Evolutionary conservation across 345 rosid genomes (phyloP).

Genomic region (Euclidium syriacum): DNA sequence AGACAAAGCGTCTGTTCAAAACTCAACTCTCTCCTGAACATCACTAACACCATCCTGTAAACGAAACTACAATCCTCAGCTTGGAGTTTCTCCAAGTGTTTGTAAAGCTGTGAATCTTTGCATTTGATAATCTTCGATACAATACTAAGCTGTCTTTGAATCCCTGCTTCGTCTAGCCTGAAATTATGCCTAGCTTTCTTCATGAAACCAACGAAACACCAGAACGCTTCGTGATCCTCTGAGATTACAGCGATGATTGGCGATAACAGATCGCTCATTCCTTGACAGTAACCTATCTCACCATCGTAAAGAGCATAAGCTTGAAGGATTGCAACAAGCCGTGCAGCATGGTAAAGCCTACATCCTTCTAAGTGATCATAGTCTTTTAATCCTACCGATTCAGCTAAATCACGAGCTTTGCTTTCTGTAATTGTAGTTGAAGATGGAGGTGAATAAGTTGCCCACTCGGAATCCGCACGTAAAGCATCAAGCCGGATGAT

Average conservation of each 20-base stretch:
- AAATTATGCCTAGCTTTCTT: slow-evolving; percentile 95
- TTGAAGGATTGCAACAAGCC: slow-evolving; percentile 87
- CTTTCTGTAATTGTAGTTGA: slow-evolving; percentile 60
- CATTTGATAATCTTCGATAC: slow-evolving; percentile 85
- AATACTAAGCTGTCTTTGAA: slow-evolving; percentile 77
- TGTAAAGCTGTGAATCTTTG: slow-evolving; percentile 90
- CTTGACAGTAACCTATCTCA: slow-evolving; percentile 98
- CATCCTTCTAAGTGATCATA: slow-evolving; percentile 76
- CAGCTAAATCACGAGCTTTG: slow-evolving; percentile 61
- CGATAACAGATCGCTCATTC: slow-evolving; percentile 94
- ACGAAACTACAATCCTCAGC: slow-evolving; percentile 98
- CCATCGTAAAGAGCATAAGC: slow-evolving; percentile 89
- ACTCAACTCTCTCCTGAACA: slow-evolving; percentile 86
- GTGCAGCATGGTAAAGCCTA: slow-evolving; percentile 86
- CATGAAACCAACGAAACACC: slow-evolving; percentile 98
- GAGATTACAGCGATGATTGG: slow-evolving; percentile 74
- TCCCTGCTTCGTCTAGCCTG: slow-evolving; percentile 94
- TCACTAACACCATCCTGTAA: slow-evolving; percentile 95
- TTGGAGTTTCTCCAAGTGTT: slow-evolving; percentile 86
- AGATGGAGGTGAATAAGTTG: slow-evolving; percentile 46
- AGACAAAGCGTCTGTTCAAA: slow-evolving; percentile 90
- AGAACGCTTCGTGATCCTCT: slow-evolving; percentile 90
- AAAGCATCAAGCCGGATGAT: slow-evolving; percentile 95
- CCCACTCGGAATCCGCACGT: slow-evolving; percentile 94
- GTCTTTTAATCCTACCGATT: slow-evolving; percentile 81